A percentile compares a stretch with the other conserved stretches of the same genome.
Evolutionary conservation across 2,329 filamentous ascomycete species (phyloP).

Genomic region (Fusarium sp.): DNA sequence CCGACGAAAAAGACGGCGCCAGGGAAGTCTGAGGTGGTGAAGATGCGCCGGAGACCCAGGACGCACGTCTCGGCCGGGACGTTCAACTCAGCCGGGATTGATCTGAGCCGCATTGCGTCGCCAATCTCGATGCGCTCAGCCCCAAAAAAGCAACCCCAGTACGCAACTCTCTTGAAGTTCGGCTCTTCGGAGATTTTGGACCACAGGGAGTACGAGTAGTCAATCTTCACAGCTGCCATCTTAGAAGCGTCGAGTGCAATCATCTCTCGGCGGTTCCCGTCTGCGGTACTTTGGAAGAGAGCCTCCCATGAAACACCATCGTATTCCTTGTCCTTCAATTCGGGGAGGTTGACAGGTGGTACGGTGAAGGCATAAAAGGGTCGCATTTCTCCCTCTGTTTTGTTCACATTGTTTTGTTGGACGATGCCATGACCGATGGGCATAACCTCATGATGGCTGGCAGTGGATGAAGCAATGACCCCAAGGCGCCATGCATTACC

Average conservation of each 20-base stretch:
- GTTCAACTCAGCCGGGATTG: slow-evolving; percentile 51
- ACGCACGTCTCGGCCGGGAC: slow-evolving; percentile 45
- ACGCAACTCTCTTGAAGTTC: slow-evolving; percentile 49
- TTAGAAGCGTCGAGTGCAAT: slow-evolving; percentile 62
- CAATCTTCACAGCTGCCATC: slow-evolving; percentile 59
- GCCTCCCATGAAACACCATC: slow-evolving; percentile 56
- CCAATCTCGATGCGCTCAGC: slow-evolving; percentile 60
- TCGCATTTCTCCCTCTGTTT: slow-evolving; percentile 54
- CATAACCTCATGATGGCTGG: slow-evolving; percentile 50
- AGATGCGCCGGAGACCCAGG: slow-evolving; percentile 54
- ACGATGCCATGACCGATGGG: slow-evolving; percentile 53
- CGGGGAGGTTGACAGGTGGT: slow-evolving; percentile 52
- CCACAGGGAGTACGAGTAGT: slow-evolving; percentile 61
- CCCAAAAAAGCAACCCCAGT: slow-evolving; percentile 61
- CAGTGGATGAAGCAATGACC: slow-evolving; percentile 51
- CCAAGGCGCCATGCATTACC: slow-evolving; percentile 60
- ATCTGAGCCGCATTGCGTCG: slow-evolving; percentile 60
- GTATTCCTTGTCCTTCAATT: slow-evolving; percentile 53
- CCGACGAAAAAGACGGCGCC: slow-evolving; percentile 54
- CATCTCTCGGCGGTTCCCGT: slow-evolving; percentile 52
- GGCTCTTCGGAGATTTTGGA: slow-evolving; percentile 47
- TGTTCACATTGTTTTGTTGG: slow-evolving; percentile 51
- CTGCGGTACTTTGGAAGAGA: slow-evolving; percentile 47
- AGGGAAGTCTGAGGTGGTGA: slow-evolving; percentile 49
- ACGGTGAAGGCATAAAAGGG: slow-evolving; percentile 64